Evolutionary conservation across 768 basidiomycete species (phyloP).

Genomic region (Amanita exitialis): DNA sequence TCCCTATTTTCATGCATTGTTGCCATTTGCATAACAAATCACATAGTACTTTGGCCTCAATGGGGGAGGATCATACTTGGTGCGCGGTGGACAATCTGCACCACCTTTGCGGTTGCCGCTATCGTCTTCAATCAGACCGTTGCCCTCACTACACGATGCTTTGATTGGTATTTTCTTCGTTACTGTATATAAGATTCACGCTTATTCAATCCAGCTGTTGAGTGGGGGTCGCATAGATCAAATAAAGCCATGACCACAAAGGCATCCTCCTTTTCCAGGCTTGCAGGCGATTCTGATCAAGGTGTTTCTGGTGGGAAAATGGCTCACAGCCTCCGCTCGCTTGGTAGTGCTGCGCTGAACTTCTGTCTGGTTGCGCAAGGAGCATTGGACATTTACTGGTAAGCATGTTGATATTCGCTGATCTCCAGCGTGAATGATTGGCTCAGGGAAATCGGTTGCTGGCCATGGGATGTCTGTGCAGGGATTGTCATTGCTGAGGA

Average conservation of each 20-base stretch:
- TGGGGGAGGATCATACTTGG: slow-evolving; percentile 74
- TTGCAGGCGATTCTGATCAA: slow-evolving; percentile 61
- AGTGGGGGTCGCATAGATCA: slow-evolving; percentile 82
- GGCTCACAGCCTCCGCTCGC: slow-evolving; percentile 73
- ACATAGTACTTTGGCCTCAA: slow-evolving; percentile 66
- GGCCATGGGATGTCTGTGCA: slow-evolving; percentile 87
- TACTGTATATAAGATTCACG: background rate
- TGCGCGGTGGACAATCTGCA: slow-evolving; percentile 26
- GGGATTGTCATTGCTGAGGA: slow-evolving; percentile 88
- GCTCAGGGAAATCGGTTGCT: slow-evolving; percentile 70
- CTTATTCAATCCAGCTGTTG: slow-evolving; percentile 40
- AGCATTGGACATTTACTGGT: slow-evolving; percentile 84
- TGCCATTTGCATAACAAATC: background rate
- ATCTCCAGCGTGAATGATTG: background rate
- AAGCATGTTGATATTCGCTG: slow-evolving; percentile 14
- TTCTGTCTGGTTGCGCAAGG: slow-evolving; percentile 84
- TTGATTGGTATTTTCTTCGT: slow-evolving; percentile 35
- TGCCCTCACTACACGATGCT: slow-evolving; percentile 60
- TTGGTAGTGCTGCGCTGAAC: slow-evolving; percentile 82
- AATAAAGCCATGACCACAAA: slow-evolving; percentile 45
- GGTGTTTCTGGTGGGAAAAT: slow-evolving; percentile 68
- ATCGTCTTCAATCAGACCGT: slow-evolving; percentile 43
- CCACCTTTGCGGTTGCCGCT: slow-evolving; percentile 57
- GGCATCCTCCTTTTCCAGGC: slow-evolving; percentile 53
- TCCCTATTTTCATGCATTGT: background rate